phyloP scores from a whole-genome alignment of 2,329 filamentous ascomycete genomes.

The Myriangium duriaei region DNA sequence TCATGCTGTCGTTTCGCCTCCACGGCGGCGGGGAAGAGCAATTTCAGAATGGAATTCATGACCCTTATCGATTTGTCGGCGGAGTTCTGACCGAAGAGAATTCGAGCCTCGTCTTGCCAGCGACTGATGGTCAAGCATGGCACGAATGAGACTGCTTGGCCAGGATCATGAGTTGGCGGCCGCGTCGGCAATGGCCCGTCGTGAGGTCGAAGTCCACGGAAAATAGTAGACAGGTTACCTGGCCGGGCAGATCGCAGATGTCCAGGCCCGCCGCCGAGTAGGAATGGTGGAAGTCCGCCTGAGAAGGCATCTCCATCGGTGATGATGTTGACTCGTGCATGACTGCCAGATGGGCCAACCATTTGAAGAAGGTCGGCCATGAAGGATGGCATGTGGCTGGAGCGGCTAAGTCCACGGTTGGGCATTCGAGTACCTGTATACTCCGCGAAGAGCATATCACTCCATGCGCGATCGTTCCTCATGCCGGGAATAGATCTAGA shows the following conservation, averaged over 20 bases:
- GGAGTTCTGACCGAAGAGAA: constrained; percentile 62
- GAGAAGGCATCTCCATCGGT: constrained; percentile 1
- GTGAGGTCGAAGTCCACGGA: constrained; percentile 40
- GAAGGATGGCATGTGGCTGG: constrained; percentile 6
- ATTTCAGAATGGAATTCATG: constrained; percentile 54
- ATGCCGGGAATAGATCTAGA: constrained; percentile 3
- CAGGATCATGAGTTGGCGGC: constrained; percentile 44
- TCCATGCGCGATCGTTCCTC: constrained; percentile 3
- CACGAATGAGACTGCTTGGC: constrained; percentile 64
- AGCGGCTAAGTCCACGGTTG: neutral
- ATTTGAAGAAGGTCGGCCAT: constrained; percentile 12
- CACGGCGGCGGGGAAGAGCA: constrained; percentile 72
- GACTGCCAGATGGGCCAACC: constrained; percentile 10
- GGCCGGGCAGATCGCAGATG: constrained; percentile 1
- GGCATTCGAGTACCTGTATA: constrained; percentile 1
- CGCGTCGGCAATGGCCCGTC: constrained; percentile 11
- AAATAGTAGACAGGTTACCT: constrained; percentile 15
- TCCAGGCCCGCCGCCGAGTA: constrained; percentile 9
- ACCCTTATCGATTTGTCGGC: constrained; percentile 59
- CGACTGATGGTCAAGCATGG: constrained; percentile 59
- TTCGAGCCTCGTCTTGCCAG: constrained; percentile 80
- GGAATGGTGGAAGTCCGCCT: constrained; percentile 8
- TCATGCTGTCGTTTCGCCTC: constrained; percentile 64
- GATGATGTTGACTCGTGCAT: constrained; percentile 4
- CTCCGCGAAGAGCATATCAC: constrained; percentile 6